A percentile compares a stretch with the other conserved stretches of the same genome.
These are phyloP conservation scores for Tetracladium maxilliforme DNA, from an alignment of 2,329 filamentous ascomycete genomes.

Conservation along the genomic window DNA sequence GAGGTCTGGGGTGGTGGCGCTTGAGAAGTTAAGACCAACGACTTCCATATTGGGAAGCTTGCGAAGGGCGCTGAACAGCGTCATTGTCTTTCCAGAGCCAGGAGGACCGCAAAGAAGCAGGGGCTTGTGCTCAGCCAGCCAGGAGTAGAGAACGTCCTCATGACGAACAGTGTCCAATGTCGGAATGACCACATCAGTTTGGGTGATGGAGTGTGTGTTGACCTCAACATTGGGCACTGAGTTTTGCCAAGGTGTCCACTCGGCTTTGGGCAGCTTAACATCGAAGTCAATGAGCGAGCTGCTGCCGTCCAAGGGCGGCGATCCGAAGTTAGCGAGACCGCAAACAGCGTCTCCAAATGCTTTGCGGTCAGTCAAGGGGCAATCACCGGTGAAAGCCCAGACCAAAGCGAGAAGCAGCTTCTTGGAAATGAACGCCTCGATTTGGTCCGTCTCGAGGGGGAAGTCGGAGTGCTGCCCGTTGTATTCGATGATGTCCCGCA, in stretches of 20 bases:
- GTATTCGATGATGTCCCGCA: conserved; percentile 87
- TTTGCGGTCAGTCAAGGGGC: conserved; percentile 76
- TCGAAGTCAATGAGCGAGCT: conserved; percentile 94
- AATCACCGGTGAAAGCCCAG: conserved; percentile 94
- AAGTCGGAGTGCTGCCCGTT: conserved; percentile 92
- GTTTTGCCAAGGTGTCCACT: conserved; percentile 89
- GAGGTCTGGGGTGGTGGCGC: conserved; percentile 91
- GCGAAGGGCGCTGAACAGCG: conserved; percentile 88
- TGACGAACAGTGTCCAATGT: conserved; percentile 95
- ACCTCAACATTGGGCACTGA: conserved; percentile 91
- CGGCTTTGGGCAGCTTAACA: conserved; percentile 69
- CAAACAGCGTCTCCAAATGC: conserved; percentile 75
- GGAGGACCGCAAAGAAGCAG: conserved; percentile 91
- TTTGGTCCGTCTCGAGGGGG: conserved; percentile 75
- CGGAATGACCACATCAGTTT: conserved; percentile 96
- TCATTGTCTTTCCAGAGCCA: conserved; percentile 99
- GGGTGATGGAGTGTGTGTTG: conserved; percentile 94
- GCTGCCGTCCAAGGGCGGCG: conserved; percentile 62
- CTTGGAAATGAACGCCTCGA: conserved; percentile 82
- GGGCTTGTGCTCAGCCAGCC: conserved; percentile 97
- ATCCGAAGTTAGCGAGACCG: conserved; percentile 71
- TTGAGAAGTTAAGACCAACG: conserved; percentile 97
- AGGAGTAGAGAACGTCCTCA: conserved; percentile 98
- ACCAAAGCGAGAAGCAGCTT: conserved; percentile 85
- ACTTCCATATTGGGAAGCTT: conserved; percentile 99